phyloP scores from a whole-genome alignment of 371 early-diverging fungal genomes.

The Gilbertella persicaria region DNA sequence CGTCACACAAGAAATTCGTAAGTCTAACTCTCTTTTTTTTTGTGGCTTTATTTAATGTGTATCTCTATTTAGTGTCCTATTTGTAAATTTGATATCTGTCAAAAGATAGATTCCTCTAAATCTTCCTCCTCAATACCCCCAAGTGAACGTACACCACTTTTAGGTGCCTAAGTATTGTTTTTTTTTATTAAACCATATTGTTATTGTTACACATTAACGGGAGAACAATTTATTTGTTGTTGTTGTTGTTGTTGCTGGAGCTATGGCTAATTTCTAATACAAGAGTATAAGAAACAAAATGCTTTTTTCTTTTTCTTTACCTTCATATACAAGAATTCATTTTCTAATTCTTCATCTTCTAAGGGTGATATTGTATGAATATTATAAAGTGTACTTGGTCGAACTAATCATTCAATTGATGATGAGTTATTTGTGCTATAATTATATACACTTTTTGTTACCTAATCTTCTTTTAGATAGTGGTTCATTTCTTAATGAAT shows the following conservation, averaged over 20 bases:
- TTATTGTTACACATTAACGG: slow-evolving; percentile 3
- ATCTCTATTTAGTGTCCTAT: slow-evolving; percentile 37
- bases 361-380: slow-evolving; percentile 15
- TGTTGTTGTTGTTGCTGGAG: background rate
- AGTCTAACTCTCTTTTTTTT: slow-evolving; percentile 23
- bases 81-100: slow-evolving; percentile 51
- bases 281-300: background rate
- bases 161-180: slow-evolving; percentile 26
- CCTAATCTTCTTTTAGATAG: slow-evolving; percentile 15
- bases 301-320: background rate
- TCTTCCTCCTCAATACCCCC: slow-evolving; percentile 12
- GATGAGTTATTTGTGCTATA: no score
- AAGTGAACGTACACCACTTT: slow-evolving; percentile 45
- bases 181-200: background rate
- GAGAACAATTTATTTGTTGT: background rate
- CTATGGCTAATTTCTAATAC: background rate
- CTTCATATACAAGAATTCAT: slow-evolving; percentile 22
- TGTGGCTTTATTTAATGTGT: background rate
- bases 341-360: slow-evolving; percentile 27
- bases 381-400: slow-evolving; percentile 22
- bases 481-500: slow-evolving; percentile 10
- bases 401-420: slow-evolving; percentile 2
- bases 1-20: slow-evolving; percentile 79
- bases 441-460: slow-evolving; percentile 7
- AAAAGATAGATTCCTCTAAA: slow-evolving; percentile 29